Evolutionary conservation across 306 rosid genomes (phyloP).

Genomic region (Elaeagnus macrophylla): DNA sequence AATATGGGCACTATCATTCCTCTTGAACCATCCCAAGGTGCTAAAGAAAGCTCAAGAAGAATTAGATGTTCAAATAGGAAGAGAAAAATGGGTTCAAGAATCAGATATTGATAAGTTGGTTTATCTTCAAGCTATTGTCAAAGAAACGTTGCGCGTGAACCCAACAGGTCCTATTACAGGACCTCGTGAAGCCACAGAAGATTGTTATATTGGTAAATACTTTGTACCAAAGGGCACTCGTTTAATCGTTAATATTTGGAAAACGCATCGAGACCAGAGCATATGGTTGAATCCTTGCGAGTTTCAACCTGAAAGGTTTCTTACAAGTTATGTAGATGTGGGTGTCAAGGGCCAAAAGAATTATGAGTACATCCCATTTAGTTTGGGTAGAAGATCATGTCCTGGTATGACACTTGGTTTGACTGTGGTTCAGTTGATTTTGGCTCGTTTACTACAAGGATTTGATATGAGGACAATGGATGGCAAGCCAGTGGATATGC

Average conservation of each 20-base stretch:
- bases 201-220: slow-evolving; percentile 14
- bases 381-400: slow-evolving; percentile 27
- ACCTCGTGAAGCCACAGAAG: slow-evolving; percentile 30
- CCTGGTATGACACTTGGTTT: slow-evolving; percentile 21
- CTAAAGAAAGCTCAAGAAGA: slow-evolving; percentile 27
- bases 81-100: slow-evolving; percentile 29
- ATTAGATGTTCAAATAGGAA: slow-evolving; percentile 21
- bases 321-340: slow-evolving; percentile 6
- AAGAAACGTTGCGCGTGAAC: slow-evolving; percentile 22
- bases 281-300: slow-evolving; percentile 22
- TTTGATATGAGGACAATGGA: slow-evolving; percentile 13
- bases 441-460: slow-evolving; percentile 33
- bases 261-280: slow-evolving; percentile 24
- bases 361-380: slow-evolving; percentile 27
- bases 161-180: slow-evolving; percentile 31
- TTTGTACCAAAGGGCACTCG: slow-evolving; percentile 25
- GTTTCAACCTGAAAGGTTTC: slow-evolving; percentile 27
- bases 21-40: slow-evolving; percentile 18
- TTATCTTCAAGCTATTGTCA: slow-evolving; percentile 27
- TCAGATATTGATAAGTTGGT: slow-evolving; percentile 20
- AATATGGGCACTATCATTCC: slow-evolving; percentile 23
- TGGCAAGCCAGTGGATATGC: slow-evolving; percentile 19
- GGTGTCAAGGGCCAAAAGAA: not conserved
- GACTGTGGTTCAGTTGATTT: slow-evolving; percentile 15
- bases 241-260: slow-evolving; percentile 27